Percentiles rank a stretch among this genome's conserved stretches.
Evolutionary conservation across 352 stramenopile species (phyloP).

Genomic region (Globisporangium radiosum): DNA sequence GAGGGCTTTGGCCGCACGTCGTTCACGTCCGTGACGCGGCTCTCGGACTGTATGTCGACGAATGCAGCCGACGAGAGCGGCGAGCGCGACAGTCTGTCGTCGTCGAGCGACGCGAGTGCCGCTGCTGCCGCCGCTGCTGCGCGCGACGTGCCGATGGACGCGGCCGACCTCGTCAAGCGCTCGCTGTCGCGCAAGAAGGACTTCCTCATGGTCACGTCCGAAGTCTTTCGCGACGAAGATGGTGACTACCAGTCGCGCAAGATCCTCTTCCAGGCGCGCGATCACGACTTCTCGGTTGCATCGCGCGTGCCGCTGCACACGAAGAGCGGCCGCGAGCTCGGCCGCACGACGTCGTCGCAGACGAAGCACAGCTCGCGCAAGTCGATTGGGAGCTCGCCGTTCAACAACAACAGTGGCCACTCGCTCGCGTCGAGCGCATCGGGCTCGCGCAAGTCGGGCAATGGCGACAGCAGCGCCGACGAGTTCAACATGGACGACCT

Average conservation of each 20-base stretch:
- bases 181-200: conserved; percentile 85
- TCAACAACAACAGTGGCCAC: conserved; percentile 24
- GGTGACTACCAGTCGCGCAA: conserved; percentile 86
- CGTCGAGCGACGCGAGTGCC: conserved; percentile 27
- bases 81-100: conserved; percentile 41
- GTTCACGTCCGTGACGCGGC: conserved; percentile 63
- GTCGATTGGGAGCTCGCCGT: conserved; percentile 36
- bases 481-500: conserved; percentile 73
- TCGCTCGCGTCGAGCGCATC: conserved; percentile 42
- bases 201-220: conserved; percentile 87
- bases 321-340: conserved; percentile 53
- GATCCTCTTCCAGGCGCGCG: conserved; percentile 81
- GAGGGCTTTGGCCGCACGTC: conserved; percentile 64
- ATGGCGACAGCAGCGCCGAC: conserved; percentile 26
- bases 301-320: conserved; percentile 70
- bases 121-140: neutral
- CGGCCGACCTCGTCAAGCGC: conserved; percentile 68
- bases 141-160: conserved; percentile 25
- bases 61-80: conserved; percentile 18
- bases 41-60: conserved; percentile 39
- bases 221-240: conserved; percentile 82
- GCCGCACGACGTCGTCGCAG: conserved; percentile 33
- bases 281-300: conserved; percentile 82
- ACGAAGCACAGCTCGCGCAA: conserved; percentile 44
- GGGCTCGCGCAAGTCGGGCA: conserved; percentile 24